Evolutionary conservation across 2,329 filamentous ascomycete genomes (phyloP).

Genomic region (Penicillium sp.): DNA sequence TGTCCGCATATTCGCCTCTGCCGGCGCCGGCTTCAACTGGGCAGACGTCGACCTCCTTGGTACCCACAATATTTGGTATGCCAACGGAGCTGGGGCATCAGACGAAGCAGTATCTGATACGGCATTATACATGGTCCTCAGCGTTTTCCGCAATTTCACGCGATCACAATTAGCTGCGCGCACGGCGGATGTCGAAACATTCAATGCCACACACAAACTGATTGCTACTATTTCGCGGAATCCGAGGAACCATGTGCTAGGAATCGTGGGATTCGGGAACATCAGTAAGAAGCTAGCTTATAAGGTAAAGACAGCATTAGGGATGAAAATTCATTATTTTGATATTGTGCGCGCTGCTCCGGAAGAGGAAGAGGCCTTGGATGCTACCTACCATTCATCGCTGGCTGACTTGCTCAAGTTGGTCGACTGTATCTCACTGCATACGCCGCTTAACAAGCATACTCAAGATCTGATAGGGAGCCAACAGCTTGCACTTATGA

Average conservation of each 20-base stretch:
- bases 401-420: slow-evolving; percentile 42
- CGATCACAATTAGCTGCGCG: slow-evolving; percentile 60
- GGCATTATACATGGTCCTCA: slow-evolving; percentile 64
- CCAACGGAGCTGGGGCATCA: slow-evolving; percentile 67
- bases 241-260: slow-evolving; percentile 58
- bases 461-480: slow-evolving; percentile 36
- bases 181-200: slow-evolving; percentile 42
- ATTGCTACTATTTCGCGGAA: slow-evolving; percentile 61
- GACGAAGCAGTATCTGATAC: slow-evolving; percentile 72
- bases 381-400: slow-evolving; percentile 38
- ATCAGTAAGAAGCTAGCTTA: slow-evolving; percentile 60
- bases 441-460: slow-evolving; percentile 42
- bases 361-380: slow-evolving; percentile 36
- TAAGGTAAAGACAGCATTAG: slow-evolving; percentile 57
- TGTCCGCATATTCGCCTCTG: slow-evolving; percentile 56
- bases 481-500: slow-evolving; percentile 45
- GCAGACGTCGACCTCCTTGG: slow-evolving; percentile 59
- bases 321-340: slow-evolving; percentile 61
- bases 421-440: slow-evolving; percentile 47
- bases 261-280: slow-evolving; percentile 66
- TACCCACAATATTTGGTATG: slow-evolving; percentile 59
- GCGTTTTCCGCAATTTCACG: slow-evolving; percentile 63
- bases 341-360: slow-evolving; percentile 42
- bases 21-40: slow-evolving; percentile 63
- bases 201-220: slow-evolving; percentile 57